Evolutionary conservation across 805 yeast species (phyloP).

Genomic region (Candida coleopterorum): DNA sequence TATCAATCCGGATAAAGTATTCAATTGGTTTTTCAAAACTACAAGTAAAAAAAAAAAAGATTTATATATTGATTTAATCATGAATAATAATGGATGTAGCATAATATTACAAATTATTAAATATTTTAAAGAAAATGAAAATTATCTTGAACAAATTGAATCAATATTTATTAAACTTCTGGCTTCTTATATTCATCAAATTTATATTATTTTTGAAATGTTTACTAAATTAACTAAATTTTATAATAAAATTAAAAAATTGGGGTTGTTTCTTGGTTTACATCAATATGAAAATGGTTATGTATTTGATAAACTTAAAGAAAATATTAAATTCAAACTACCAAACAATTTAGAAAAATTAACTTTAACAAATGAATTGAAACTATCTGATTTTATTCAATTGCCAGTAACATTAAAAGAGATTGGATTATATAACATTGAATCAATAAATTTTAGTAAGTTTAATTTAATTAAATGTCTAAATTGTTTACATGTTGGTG

Average conservation of each 20-base stretch:
- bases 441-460: constrained; percentile 4
- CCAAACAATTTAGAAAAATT: constrained; percentile 7
- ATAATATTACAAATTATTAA: constrained; percentile 9
- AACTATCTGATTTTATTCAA: constrained; percentile 5
- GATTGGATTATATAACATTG: constrained; percentile 6
- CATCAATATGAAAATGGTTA: constrained; percentile 8
- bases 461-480: constrained; percentile 8
- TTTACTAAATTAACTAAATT: constrained; percentile 1
- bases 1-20: constrained; percentile 7
- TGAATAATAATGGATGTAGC: constrained; percentile 8
- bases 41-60: background rate
- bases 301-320: constrained; percentile 2
- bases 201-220: constrained; percentile 3
- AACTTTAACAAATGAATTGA: constrained; percentile 6
- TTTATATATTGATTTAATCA: constrained; percentile 9
- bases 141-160: background rate
- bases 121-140: constrained; percentile 4
- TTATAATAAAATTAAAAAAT: constrained; percentile 5
- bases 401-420: constrained; percentile 5
- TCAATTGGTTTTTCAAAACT: constrained; percentile 3
- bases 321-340: constrained; percentile 3
- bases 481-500: constrained; percentile 6
- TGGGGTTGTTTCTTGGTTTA: constrained; percentile 9
- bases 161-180: constrained; percentile 7
- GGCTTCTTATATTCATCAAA: constrained; percentile 6